Base-by-base conservation (phyloP, 225 moss, liverwort and hornwort genomes). In the Sphagnum contortum region DNA sequence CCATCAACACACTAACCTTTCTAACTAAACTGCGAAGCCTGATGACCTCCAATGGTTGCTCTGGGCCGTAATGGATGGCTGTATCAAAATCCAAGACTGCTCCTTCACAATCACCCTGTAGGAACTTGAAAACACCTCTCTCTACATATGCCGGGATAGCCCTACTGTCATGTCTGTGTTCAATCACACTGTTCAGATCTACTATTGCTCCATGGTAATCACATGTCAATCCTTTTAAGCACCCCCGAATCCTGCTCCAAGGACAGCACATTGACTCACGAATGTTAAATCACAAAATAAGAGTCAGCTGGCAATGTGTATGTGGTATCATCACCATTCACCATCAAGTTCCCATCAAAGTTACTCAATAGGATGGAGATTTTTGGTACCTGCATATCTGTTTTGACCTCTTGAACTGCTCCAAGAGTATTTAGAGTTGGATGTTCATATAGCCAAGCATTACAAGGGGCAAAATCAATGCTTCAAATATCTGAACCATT, bases 141-240 rank as follows among this genome's bases (percentile, higher is more conserved):
- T 80, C 77, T 46, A 78, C 68, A 66, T 80, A 72, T n/a, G 77
- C 80, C 66, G 80, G 45, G 12, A 71, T 64, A 12, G 77, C 80
- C 29, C 52, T 52, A 9, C 52, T 52, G 52, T 66, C 57, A n/a
- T 68, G 14, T 73, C 75, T 84, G 68, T 80, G 50, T 46, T 49
- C 47, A 3, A 84, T 44, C 47, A 80, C 71, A 61, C 77, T 65
- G 53, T 73, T 77, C 29, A 84, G 73, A 69, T 84, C 84, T 57
- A 70, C 69, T 8, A 84, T 75, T 57, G 68, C 69, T 9, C 62
- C 66, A 49, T 71, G 68, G 49, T 84, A 80, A 29, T 84, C 71
- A 49, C 75, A 80, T 48, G 69, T 73, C 60, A 84, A 67, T 4
- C 84, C 80, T 75, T 75, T 80, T 46, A 84, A 80, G 73, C 84